Evolutionary conservation across 164 flowering plant species (phyloP).

Genomic region (Chloranthus sessilifolius): DNA sequence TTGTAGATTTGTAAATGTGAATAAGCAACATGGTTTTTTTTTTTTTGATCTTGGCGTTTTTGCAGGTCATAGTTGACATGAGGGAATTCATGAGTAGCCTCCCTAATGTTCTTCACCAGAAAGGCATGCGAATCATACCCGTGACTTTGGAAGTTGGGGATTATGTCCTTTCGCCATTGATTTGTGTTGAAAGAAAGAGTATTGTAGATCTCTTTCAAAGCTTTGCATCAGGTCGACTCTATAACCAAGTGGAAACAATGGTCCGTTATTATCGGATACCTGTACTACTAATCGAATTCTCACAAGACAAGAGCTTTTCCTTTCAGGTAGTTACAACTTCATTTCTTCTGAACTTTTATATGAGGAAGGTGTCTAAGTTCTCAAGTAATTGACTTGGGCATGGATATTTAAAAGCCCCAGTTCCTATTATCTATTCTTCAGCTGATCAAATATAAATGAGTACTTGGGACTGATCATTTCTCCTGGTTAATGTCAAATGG

Average conservation of each 20-base stretch:
- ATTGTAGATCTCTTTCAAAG: slow-evolving; percentile 89
- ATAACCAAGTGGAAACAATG: slow-evolving; percentile 91
- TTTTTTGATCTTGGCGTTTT: too few species aligned
- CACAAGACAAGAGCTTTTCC: slow-evolving; percentile 96
- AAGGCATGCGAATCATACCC: slow-evolving; percentile 90
- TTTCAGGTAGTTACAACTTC: slow-evolving; percentile 61
- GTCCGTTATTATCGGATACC: slow-evolving; percentile 84
- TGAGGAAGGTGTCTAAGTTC: background rate
- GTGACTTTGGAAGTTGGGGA: slow-evolving; percentile 96
- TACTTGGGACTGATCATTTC: too few species aligned
- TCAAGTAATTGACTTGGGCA: too few species aligned
- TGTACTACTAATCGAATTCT: slow-evolving; percentile 94
- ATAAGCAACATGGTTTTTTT: too few species aligned
- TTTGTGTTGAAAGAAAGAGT: slow-evolving; percentile 96
- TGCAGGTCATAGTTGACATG: slow-evolving; percentile 94
- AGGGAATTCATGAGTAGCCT: slow-evolving; percentile 99
- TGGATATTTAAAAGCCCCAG: too few species aligned
- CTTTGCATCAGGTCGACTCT: slow-evolving; percentile 93
- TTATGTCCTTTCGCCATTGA: slow-evolving; percentile 87
- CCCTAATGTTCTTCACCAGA: slow-evolving; percentile 97
- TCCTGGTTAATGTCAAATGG: too few species aligned
- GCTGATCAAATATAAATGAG: too few species aligned
- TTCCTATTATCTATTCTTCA: background rate
- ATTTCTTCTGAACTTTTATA: background rate
- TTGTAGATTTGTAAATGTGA: too few species aligned